Evolutionary conservation across 495 filamentous ascomycete genomes (phyloP).

Genomic region (Chaetomium cochliodes): DNA sequence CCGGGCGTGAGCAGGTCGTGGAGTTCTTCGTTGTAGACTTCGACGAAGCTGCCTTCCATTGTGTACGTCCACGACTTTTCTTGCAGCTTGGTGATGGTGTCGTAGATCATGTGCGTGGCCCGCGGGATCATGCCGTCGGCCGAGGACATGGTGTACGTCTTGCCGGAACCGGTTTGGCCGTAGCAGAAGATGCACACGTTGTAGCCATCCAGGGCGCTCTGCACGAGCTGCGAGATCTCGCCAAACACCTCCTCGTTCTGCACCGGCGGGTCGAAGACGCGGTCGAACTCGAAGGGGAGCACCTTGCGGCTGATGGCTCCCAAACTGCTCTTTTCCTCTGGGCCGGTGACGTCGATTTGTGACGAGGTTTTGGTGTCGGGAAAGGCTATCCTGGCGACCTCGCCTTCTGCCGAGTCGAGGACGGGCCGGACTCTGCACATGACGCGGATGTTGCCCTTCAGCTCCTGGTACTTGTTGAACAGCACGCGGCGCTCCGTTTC

Average conservation of each 20-base stretch:
- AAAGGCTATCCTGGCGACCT: conserved; percentile 68
- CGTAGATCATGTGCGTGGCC: conserved; percentile 88
- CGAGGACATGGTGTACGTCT: conserved; percentile 95
- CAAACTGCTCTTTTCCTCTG: conserved; percentile 78
- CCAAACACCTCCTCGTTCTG: conserved; percentile 89
- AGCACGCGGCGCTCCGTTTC: conserved; percentile 88
- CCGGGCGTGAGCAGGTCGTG: conserved; percentile 80
- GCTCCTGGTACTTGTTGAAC: conserved; percentile 95
- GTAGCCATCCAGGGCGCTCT: conserved; percentile 94
- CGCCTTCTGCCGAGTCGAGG: conserved; percentile 55
- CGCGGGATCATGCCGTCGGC: conserved; percentile 93
- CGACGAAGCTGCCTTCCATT: conserved; percentile 95
- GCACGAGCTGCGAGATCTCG: conserved; percentile 95
- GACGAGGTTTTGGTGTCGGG: conserved; percentile 79
- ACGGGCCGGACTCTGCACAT: conserved; percentile 95
- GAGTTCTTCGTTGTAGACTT: conserved; percentile 97
- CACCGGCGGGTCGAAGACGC: conserved; percentile 76
- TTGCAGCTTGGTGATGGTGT: conserved; percentile 73
- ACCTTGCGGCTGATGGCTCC: conserved; percentile 72
- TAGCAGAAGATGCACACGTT: conserved; percentile 99
- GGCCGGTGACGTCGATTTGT: conserved; percentile 80
- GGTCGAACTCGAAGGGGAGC: conserved; percentile 87
- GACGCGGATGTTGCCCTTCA: conserved; percentile 98
- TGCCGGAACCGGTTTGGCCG: conserved; percentile 94
- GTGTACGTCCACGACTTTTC: conserved; percentile 93